Percentiles rank a stretch among this genome's conserved stretches.
phyloP scores from a whole-genome alignment of 169 alveolate species.

The Fabrea salina region DNA sequence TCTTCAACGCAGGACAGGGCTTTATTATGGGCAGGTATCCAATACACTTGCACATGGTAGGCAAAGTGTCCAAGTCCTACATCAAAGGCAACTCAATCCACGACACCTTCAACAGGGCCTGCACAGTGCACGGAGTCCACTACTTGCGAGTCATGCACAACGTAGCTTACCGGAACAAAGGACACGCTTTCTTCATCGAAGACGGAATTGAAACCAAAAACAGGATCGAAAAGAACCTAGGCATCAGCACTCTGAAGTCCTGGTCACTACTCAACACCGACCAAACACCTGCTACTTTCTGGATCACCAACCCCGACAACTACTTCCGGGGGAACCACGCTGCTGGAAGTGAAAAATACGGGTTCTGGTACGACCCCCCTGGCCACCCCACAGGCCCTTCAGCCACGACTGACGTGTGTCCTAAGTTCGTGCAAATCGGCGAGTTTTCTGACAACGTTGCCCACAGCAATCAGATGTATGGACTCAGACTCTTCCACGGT shows the following conservation, averaged over 20 bases:
- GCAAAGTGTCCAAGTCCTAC: conserved; percentile 56
- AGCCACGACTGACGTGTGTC: conserved; percentile 55
- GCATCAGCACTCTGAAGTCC: conserved; percentile 35
- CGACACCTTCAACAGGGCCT: conserved; percentile 58
- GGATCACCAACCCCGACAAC: conserved; percentile 75
- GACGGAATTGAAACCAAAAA: conserved; percentile 76
- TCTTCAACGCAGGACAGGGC: conserved; percentile 66
- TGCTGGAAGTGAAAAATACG: conserved; percentile 69
- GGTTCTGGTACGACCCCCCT: conserved; percentile 67
- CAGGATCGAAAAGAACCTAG: conserved; percentile 50
- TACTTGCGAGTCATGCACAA: conserved; percentile 53
- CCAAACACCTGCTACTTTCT: conserved; percentile 68
- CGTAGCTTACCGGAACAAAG: conserved; percentile 64
- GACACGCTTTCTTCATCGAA: conserved; percentile 78
- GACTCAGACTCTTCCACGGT: conserved; percentile 63
- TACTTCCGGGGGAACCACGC: conserved; percentile 53
- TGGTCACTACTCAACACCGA: conserved; percentile 65
- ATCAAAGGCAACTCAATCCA: conserved; percentile 60
- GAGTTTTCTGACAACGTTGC: conserved; percentile 59
- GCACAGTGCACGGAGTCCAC: conserved; percentile 64
- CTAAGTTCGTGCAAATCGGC: conserved; percentile 49
- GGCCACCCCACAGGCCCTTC: conserved; percentile 65
- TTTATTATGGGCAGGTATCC: conserved; percentile 70
- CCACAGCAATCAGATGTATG: conserved; percentile 71
- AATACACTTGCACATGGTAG: conserved; percentile 69